Evolutionary conservation across 1,139 yeast genomes (phyloP).

Genomic region (Taphrina deformans): DNA sequence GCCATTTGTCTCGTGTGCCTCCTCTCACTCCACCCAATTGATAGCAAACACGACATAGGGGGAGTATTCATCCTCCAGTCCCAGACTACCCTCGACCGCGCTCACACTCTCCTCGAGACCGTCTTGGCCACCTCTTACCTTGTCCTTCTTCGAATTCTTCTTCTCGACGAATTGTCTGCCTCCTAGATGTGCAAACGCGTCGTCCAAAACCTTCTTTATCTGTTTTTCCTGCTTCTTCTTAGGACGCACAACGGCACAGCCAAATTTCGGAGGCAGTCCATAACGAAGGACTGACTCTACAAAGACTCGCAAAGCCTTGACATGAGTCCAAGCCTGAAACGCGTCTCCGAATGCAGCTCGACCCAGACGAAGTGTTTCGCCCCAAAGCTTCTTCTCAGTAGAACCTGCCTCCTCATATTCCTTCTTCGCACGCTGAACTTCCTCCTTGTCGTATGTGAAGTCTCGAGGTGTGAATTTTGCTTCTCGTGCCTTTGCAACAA

Average conservation of each 20-base stretch:
- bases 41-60: slow-evolving; percentile 29
- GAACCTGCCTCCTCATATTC: slow-evolving; percentile 76
- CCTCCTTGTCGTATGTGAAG: slow-evolving; percentile 69
- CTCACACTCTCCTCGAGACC: slow-evolving; percentile 34
- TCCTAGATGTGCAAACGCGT: slow-evolving; percentile 29
- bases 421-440: slow-evolving; percentile 61
- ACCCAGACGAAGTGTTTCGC: slow-evolving; percentile 77
- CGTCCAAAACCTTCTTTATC: slow-evolving; percentile 29
- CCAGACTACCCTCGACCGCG: slow-evolving; percentile 31
- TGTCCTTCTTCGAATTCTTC: slow-evolving; percentile 12
- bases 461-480: slow-evolving; percentile 91
- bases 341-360: slow-evolving; percentile 87
- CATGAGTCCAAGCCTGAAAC: slow-evolving; percentile 81
- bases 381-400: slow-evolving; percentile 70
- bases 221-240: slow-evolving; percentile 41
- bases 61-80: slow-evolving; percentile 29
- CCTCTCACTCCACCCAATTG: slow-evolving; percentile 19
- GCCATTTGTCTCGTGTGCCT: too few relatives aligned
- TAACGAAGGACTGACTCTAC: slow-evolving; percentile 81
- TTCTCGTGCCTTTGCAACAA: slow-evolving; percentile 72
- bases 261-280: slow-evolving; percentile 93
- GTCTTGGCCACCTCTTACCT: slow-evolving; percentile 25
- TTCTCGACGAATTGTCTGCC: slow-evolving; percentile 3
- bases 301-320: slow-evolving; percentile 64
- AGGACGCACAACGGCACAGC: slow-evolving; percentile 57